phyloP scores from a whole-genome alignment of 768 basidiomycete genomes.

The Russula emetica region DNA sequence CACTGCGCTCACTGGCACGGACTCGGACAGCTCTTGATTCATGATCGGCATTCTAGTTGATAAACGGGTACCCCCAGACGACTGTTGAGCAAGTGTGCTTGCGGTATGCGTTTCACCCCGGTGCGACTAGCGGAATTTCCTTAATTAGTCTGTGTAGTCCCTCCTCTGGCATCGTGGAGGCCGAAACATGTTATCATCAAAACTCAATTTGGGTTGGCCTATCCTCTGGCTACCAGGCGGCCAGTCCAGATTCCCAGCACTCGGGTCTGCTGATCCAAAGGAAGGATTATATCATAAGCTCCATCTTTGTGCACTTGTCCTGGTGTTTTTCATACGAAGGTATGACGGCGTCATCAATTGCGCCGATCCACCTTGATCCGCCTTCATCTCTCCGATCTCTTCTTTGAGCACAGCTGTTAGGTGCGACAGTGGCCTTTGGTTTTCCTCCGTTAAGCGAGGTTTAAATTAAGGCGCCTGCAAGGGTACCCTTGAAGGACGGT shows the following conservation, averaged over 20 bases:
- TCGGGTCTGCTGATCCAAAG: neutral
- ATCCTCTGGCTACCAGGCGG: neutral
- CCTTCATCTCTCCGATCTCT: neutral
- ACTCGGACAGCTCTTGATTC: neutral
- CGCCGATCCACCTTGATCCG: neutral
- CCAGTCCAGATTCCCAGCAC: neutral
- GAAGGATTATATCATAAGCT: neutral
- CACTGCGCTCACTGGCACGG: neutral
- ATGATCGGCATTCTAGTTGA: neutral
- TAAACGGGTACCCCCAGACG: neutral
- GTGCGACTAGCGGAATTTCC: neutral
- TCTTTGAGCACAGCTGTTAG: neutral
- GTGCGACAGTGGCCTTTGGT: neutral
- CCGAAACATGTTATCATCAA: neutral
- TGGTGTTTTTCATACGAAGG: neutral
- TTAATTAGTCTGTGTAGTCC: neutral
- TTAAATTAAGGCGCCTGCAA: neutral
- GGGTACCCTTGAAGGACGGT: neutral
- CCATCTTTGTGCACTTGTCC: neutral
- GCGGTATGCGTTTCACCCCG: neutral
- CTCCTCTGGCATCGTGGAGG: too few relatives aligned
- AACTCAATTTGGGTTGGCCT: neutral
- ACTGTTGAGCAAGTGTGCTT: neutral
- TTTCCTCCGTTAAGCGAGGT: neutral
- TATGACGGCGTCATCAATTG: neutral